Conservation (phyloP, 1,284 basidiomycete species). For the Ustilago cynodontis region DNA sequence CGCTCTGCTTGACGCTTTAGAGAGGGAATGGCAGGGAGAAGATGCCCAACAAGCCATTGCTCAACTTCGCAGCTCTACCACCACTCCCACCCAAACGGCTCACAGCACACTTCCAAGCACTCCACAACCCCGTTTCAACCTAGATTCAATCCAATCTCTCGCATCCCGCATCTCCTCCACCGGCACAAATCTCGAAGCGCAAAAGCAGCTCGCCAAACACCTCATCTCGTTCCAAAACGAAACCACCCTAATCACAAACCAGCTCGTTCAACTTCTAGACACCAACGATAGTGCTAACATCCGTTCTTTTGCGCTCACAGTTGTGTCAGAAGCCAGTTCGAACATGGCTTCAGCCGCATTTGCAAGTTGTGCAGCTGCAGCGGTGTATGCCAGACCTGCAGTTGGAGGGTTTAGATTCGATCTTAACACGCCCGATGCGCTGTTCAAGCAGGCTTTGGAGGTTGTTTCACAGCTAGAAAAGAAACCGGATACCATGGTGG, state of each 20-base stretch:
- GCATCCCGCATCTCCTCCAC: conserved; percentile 6
- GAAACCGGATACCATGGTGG: too few relatives aligned
- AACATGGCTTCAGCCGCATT: not conserved
- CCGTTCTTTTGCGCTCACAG: conserved; percentile 11
- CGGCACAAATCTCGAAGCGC: conserved; percentile 1
- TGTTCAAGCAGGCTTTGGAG: conserved; percentile 13
- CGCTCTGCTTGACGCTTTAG: conserved; percentile 8
- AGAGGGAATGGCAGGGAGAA: not conserved
- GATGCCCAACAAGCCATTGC: conserved; percentile 19
- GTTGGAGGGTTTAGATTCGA: conserved; percentile 26
- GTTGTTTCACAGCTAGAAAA: not conserved
- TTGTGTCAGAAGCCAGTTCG: not conserved
- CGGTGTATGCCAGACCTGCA: conserved; percentile 39
- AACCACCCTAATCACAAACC: not conserved
- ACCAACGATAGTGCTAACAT: conserved; percentile 21
- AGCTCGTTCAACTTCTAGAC: conserved; percentile 29
- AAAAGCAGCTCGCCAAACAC: conserved; percentile 5
- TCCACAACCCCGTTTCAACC: conserved; percentile 17
- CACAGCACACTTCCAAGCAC: too few relatives aligned
- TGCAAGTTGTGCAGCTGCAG: not conserved
- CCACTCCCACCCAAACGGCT: not conserved
- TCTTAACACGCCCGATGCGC: not conserved
- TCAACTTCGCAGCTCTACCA: conserved; percentile 2
- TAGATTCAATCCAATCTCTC: conserved; percentile 11
- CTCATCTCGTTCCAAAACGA: not conserved